A percentile compares a stretch with the other conserved stretches of the same genome.
These are phyloP conservation scores for Anisodus acutangulus DNA, from an alignment of 257 asterid genomes.

Conservation along the genomic window DNA sequence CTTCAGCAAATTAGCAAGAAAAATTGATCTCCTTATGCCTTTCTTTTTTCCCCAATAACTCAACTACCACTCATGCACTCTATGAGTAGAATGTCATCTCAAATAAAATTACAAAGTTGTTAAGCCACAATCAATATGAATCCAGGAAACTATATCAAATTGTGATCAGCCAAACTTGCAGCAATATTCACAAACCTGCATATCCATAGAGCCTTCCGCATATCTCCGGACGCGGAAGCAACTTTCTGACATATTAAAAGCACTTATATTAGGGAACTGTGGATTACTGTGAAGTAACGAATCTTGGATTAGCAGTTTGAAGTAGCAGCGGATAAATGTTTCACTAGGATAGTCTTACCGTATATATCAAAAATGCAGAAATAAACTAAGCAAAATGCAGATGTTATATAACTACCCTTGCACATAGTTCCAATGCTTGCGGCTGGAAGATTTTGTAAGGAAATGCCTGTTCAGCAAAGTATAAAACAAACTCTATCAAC, in stretches of 20 bases:
- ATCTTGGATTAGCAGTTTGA: conserved; percentile 5
- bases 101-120: neutral
- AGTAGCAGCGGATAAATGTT: neutral
- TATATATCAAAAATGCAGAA: conserved; percentile 33
- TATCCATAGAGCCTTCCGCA: conserved; percentile 91
- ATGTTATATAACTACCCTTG: conserved; percentile 63
- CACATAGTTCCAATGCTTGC: conserved; percentile 94
- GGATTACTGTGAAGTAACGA: neutral
- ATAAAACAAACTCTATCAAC: neutral
- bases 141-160: neutral
- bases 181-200: conserved; percentile 67
- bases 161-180: conserved; percentile 2
- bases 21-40: neutral
- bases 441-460: conserved; percentile 80
- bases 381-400: conserved; percentile 31
- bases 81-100: neutral
- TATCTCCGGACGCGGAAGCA: conserved; percentile 96
- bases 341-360: neutral
- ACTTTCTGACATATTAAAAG: conserved; percentile 61
- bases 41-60: neutral
- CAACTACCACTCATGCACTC: conserved; percentile 12
- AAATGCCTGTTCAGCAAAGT: conserved; percentile 61
- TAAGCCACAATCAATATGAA: neutral
- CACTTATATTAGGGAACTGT: conserved; percentile 3
- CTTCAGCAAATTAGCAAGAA: neutral